These are phyloP conservation scores for Candida maris DNA, from an alignment of 805 yeast species.

Conservation along the genomic window DNA sequence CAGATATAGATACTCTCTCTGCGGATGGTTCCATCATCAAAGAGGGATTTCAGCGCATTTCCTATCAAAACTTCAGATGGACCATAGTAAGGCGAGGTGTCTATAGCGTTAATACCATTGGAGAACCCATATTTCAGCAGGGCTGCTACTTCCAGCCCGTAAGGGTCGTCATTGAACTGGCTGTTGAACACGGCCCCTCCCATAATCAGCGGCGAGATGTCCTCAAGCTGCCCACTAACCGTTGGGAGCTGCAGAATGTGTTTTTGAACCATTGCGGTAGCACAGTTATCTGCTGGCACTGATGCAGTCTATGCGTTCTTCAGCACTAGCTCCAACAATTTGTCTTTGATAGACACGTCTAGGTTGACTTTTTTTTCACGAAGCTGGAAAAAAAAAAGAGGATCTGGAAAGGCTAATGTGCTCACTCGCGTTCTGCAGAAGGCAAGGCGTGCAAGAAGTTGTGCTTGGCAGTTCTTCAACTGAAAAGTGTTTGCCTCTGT, in stretches of 20 bases:
- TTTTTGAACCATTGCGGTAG: no score
- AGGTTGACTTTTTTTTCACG: no score
- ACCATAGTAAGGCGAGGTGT: slow-evolving; percentile 93
- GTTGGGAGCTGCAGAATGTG: slow-evolving; percentile 11
- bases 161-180: slow-evolving; percentile 73
- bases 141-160: slow-evolving; percentile 50
- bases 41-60: slow-evolving; percentile 44
- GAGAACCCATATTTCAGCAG: slow-evolving; percentile 59
- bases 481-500: no score
- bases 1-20: slow-evolving; percentile 68
- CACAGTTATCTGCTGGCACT: no score
- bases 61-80: slow-evolving; percentile 80
- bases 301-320: no score
- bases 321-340: no score
- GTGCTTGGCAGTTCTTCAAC: no score
- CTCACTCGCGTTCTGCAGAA: no score
- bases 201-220: slow-evolving; percentile 56
- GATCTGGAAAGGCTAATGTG: no score
- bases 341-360: no score
- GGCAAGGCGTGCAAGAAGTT: no score
- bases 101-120: slow-evolving; percentile 72
- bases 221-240: slow-evolving; percentile 27
- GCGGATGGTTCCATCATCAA: slow-evolving; percentile 35
- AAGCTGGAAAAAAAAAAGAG: no score
- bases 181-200: slow-evolving; percentile 90